phyloP scores from a whole-genome alignment of 805 yeast genomes.

The Ogataea chonburiensis region DNA sequence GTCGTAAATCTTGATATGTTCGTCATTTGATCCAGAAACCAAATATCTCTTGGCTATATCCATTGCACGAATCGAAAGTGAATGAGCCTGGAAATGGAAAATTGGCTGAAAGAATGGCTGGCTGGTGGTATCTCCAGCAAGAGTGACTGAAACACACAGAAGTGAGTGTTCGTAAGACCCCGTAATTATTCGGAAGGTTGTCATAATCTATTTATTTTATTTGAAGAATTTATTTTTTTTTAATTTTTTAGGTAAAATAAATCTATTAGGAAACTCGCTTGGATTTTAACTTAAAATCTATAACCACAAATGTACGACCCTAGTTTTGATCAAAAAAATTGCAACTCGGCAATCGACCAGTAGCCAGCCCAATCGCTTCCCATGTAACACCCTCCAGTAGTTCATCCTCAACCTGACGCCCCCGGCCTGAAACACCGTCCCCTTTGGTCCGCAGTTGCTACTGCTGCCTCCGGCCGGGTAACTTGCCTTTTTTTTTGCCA shows the following conservation, averaged over 20 bases:
- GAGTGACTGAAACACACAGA: slow-evolving; percentile 74
- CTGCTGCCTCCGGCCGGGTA: slow-evolving; percentile 7
- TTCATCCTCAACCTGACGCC: too few relatives aligned
- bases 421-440: too few relatives aligned
- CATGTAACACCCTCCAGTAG: neutral
- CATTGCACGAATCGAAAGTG: slow-evolving; percentile 80
- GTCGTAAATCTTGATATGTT: slow-evolving; percentile 91
- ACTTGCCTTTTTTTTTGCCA: neutral
- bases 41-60: slow-evolving; percentile 81
- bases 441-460: too few relatives aligned
- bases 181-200: slow-evolving; percentile 72
- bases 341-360: too few relatives aligned
- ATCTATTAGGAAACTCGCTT: slow-evolving; percentile 1
- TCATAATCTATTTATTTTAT: slow-evolving; percentile 7
- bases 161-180: slow-evolving; percentile 96
- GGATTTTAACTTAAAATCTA: neutral
- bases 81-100: slow-evolving; percentile 94
- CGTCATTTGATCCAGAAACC: slow-evolving; percentile 94
- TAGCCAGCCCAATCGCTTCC: too few relatives aligned
- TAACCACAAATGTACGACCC: too few relatives aligned
- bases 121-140: slow-evolving; percentile 42
- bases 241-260: slow-evolving; percentile 2
- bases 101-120: slow-evolving; percentile 83
- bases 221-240: slow-evolving; percentile 2
- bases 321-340: too few relatives aligned